Evolutionary conservation across 2,329 filamentous ascomycete genomes (phyloP).

Genomic region (Phialophora macrospora): DNA sequence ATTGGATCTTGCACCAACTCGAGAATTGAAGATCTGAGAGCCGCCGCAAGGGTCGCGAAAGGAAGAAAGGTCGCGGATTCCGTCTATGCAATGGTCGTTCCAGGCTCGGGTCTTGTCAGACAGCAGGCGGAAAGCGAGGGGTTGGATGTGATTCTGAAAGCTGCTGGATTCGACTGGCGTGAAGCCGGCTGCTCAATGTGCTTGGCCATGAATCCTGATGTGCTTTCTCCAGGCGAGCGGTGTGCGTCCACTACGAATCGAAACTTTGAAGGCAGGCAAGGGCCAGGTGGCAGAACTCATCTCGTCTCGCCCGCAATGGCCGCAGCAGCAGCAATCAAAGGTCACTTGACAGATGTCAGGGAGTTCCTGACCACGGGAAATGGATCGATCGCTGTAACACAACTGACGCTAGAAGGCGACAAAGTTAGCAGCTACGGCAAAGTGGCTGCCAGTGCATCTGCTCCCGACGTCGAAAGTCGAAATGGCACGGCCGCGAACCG

Average conservation of each 20-base stretch:
- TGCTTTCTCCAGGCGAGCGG: constrained; percentile 85
- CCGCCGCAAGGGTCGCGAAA: constrained; percentile 81
- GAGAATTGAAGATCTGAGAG: constrained; percentile 89
- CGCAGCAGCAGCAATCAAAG: constrained; percentile 83
- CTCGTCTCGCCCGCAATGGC: constrained; percentile 97
- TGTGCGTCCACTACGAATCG: constrained; percentile 96
- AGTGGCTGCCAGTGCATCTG: constrained; percentile 63
- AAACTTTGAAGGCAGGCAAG: constrained; percentile 96
- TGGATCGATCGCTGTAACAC: constrained; percentile 60
- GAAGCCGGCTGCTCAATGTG: constrained; percentile 99
- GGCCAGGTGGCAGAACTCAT: constrained; percentile 86
- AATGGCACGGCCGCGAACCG: constrained; percentile 65
- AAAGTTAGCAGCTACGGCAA: constrained; percentile 66
- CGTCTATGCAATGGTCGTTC: constrained; percentile 93
- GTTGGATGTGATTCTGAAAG: constrained; percentile 86
- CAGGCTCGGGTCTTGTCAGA: constrained; percentile 92
- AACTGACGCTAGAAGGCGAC: constrained; percentile 61
- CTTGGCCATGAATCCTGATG: constrained; percentile 98
- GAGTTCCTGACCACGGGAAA: constrained; percentile 66
- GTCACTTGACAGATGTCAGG: constrained; percentile 88
- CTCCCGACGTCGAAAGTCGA: constrained; percentile 64
- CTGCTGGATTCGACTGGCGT: constrained; percentile 96
- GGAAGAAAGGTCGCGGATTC: constrained; percentile 84
- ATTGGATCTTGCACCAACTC: constrained; percentile 98
- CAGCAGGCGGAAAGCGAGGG: constrained; percentile 87